Percentiles rank a stretch among this genome's conserved stretches.
Evolutionary conservation across 2,329 filamentous ascomycete genomes (phyloP).

Genomic region (Colletotrichum brevisporum): DNA sequence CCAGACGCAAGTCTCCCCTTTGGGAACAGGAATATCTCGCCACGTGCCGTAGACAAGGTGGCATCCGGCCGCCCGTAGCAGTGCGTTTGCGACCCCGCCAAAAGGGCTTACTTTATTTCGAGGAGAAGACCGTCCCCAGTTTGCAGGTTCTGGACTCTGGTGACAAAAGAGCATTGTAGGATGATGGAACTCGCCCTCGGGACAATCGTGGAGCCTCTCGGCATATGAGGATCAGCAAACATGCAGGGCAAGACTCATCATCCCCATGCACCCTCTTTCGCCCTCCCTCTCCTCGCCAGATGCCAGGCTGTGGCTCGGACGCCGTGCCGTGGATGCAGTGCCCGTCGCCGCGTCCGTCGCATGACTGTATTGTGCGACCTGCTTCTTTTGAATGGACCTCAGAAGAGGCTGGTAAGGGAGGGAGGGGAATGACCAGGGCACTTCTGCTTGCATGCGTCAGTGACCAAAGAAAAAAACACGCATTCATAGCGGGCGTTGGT

Average conservation of each 20-base stretch:
- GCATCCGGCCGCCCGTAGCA: slow-evolving; percentile 3
- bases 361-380: slow-evolving; percentile 8
- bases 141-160: neutral
- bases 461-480: too few relatives aligned
- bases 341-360: neutral
- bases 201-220: neutral
- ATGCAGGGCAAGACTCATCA: neutral
- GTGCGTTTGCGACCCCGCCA: neutral
- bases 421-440: neutral
- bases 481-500: neutral
- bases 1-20: neutral
- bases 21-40: neutral
- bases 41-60: slow-evolving; percentile 5
- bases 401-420: neutral
- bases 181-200: neutral
- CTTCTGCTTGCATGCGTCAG: slow-evolving; percentile 13
- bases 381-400: neutral
- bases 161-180: neutral
- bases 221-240: too few relatives aligned
- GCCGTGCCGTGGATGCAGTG: too few relatives aligned
- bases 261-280: neutral
- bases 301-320: too few relatives aligned
- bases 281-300: too few relatives aligned
- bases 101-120: neutral
- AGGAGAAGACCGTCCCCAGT: neutral